phyloP scores from a whole-genome alignment of 2,329 filamentous ascomycete genomes.

The Diaporthe sp. region DNA sequence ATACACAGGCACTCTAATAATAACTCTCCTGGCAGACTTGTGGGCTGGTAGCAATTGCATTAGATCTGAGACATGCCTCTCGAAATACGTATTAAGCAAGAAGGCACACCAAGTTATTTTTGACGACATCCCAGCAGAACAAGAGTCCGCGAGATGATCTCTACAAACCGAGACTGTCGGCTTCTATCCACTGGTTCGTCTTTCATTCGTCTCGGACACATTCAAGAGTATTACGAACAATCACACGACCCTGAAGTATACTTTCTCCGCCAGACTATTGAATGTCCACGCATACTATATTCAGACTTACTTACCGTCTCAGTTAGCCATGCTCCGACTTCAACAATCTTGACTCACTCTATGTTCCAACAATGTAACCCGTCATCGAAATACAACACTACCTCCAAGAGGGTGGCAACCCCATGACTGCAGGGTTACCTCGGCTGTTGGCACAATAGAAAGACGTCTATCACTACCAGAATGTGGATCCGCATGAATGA shows the following conservation, averaged over 20 bases:
- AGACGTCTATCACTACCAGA: background rate
- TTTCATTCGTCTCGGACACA: background rate
- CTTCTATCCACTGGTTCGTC: background rate
- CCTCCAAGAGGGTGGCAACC: background rate
- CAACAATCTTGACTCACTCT: background rate
- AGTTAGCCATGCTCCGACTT: too few relatives aligned
- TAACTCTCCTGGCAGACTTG: background rate
- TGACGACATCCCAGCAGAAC: too few relatives aligned
- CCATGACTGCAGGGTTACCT: background rate
- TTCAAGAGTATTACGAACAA: background rate
- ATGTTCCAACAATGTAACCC: slow-evolving; percentile 10
- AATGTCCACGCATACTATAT: background rate
- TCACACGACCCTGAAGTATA: too few relatives aligned
- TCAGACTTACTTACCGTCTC: background rate
- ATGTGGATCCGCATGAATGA: background rate
- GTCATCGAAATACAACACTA: slow-evolving; percentile 1
- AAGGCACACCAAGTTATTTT: background rate
- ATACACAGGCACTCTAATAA: background rate
- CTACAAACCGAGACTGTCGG: background rate
- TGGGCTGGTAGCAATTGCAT: background rate
- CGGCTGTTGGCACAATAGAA: background rate
- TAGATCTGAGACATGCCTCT: background rate
- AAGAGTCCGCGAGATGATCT: background rate
- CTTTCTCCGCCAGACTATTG: background rate
- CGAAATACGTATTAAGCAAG: background rate